These are phyloP conservation scores for Mucor irregularis DNA, from an alignment of 371 early-diverging fungal genomes.

Conservation along the genomic window DNA sequence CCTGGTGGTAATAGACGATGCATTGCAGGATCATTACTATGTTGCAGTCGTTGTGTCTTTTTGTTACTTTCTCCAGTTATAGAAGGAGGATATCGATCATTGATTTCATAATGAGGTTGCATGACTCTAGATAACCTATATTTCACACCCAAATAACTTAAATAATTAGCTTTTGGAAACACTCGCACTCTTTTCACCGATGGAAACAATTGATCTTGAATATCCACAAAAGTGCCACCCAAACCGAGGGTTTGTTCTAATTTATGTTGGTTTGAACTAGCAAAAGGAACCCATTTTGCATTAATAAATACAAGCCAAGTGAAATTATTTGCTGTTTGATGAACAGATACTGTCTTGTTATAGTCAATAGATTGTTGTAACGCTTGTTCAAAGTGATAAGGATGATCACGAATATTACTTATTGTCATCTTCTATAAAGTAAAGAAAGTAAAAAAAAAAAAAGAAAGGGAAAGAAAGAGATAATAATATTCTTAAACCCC, in stretches of 20 bases:
- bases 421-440: slow-evolving; percentile 12
- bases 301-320: slow-evolving; percentile 52
- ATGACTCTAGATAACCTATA: slow-evolving; percentile 52
- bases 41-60: too few relatives aligned
- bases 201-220: slow-evolving; percentile 45
- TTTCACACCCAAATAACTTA: slow-evolving; percentile 49
- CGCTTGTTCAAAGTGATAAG: slow-evolving; percentile 41
- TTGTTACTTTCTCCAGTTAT: too few relatives aligned
- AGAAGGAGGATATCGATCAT: background rate
- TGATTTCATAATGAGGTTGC: slow-evolving; percentile 40
- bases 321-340: slow-evolving; percentile 23
- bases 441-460: slow-evolving; percentile 2
- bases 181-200: slow-evolving; percentile 49
- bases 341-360: slow-evolving; percentile 14
- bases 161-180: slow-evolving; percentile 50
- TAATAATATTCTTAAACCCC: too few relatives aligned
- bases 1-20: slow-evolving; percentile 10
- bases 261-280: slow-evolving; percentile 38
- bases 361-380: slow-evolving; percentile 33
- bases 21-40: slow-evolving; percentile 20
- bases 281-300: slow-evolving; percentile 49
- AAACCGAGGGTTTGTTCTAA: slow-evolving; percentile 46
- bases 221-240: slow-evolving; percentile 54
- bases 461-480: slow-evolving; percentile 6
- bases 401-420: slow-evolving; percentile 38